Conservation (phyloP, 1,139 yeast species). For the Nakaseomyces delphensis region DNA sequence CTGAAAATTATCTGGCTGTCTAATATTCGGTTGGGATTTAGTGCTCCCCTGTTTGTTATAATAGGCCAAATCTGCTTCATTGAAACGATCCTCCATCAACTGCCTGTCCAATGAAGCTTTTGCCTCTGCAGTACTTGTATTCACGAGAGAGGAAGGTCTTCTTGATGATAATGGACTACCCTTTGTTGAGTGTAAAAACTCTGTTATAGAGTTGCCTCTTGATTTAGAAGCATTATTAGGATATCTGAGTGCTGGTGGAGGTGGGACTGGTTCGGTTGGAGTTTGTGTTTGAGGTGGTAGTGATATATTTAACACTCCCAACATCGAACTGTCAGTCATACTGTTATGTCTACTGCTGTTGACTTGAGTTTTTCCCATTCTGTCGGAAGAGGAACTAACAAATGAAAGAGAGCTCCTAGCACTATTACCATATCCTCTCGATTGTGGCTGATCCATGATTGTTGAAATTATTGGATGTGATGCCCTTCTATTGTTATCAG, state of each 20-base stretch:
- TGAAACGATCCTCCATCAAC: conserved; percentile 14
- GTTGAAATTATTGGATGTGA: conserved; percentile 23
- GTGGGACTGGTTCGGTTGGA: conserved; percentile 21
- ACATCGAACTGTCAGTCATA: conserved; percentile 13
- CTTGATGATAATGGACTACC: conserved; percentile 27
- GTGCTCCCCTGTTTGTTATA: neutral
- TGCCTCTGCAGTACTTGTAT: conserved; percentile 14
- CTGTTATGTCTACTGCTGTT: conserved; percentile 12
- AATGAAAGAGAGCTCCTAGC: conserved; percentile 28
- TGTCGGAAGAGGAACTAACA: conserved; percentile 29
- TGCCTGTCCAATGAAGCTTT: conserved; percentile 16
- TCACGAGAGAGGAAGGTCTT: conserved; percentile 19
- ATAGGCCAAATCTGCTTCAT: conserved; percentile 7
- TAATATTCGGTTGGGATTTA: conserved; percentile 2
- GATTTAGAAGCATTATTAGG: conserved; percentile 6
- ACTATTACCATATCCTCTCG: conserved; percentile 8
- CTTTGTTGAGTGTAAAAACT: conserved; percentile 15
- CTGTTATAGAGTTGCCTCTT: conserved; percentile 14
- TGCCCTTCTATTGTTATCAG: conserved; percentile 20
- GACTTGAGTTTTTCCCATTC: conserved; percentile 22
- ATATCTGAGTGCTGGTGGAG: conserved; percentile 12
- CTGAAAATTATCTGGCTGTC: conserved; percentile 1
- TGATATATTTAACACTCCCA: conserved; percentile 26
- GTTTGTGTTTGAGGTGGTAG: conserved; percentile 41
- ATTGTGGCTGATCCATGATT: conserved; percentile 2